A percentile compares a stretch with the other conserved stretches of the same genome.
Evolutionary conservation across 306 rosid genomes (phyloP).

Genomic region (Cucurbita maxima): DNA sequence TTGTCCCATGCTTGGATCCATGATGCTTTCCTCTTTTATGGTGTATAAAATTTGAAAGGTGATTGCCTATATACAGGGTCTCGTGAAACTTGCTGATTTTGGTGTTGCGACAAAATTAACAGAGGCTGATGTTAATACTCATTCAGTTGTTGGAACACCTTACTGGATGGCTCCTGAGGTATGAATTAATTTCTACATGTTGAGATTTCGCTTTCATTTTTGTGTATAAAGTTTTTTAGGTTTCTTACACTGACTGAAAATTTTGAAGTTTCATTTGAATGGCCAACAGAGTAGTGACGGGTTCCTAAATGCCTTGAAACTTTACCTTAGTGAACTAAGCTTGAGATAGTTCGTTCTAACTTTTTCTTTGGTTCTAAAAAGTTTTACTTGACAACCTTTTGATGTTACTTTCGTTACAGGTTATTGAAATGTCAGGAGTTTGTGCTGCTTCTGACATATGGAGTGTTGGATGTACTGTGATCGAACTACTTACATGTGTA

Average conservation of each 20-base stretch:
- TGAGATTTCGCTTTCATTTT: background rate
- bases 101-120: slow-evolving; percentile 96
- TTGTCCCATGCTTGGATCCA: background rate
- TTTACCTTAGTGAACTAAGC: background rate
- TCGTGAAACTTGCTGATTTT: slow-evolving; percentile 98
- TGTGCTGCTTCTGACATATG: slow-evolving; percentile 99
- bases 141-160: slow-evolving; percentile 99
- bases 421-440: slow-evolving; percentile 98
- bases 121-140: slow-evolving; percentile 97
- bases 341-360: background rate
- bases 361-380: background rate
- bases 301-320: background rate
- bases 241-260: background rate
- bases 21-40: background rate
- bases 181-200: background rate
- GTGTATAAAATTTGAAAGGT: background rate
- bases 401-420: slow-evolving; percentile 35
- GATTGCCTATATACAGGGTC: slow-evolving; percentile 42
- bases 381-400: background rate
- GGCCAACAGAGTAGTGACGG: background rate
- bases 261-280: background rate
- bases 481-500: slow-evolving; percentile 91
- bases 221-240: background rate
- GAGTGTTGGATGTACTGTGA: slow-evolving; percentile 99
- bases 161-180: slow-evolving; percentile 99